phyloP scores from a whole-genome alignment of 2,329 filamentous ascomycete genomes.

The Fusarium guadeloupense region DNA sequence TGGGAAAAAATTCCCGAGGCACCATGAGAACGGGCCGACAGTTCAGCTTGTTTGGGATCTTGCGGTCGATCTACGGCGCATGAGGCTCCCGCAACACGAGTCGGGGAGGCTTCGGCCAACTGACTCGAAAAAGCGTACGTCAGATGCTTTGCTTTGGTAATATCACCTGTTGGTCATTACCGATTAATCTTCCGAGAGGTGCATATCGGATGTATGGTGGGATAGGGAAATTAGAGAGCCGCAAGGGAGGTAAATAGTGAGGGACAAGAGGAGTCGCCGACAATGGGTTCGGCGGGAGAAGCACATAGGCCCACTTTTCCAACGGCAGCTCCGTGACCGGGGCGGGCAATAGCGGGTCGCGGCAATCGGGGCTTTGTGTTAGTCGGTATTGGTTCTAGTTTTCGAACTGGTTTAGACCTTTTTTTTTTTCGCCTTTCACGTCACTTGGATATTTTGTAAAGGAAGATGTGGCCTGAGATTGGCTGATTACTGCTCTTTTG shows the following conservation, averaged over 20 bases:
- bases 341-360: constrained; percentile 32
- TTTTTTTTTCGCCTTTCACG: neutral
- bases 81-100: too few species aligned
- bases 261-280: constrained; percentile 14
- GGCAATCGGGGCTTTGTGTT: constrained; percentile 8
- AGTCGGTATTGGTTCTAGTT: neutral
- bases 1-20: constrained; percentile 13
- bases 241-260: constrained; percentile 1
- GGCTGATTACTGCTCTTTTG: neutral
- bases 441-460: neutral
- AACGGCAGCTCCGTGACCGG: constrained; percentile 33
- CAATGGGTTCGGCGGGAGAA: constrained; percentile 20
- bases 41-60: constrained; percentile 29
- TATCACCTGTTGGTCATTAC: constrained; percentile 2
- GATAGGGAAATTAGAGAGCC: constrained; percentile 20
- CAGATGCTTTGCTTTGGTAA: neutral
- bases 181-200: neutral
- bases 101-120: constrained; percentile 4
- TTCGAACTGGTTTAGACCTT: neutral
- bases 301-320: constrained; percentile 25
- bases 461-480: neutral
- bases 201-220: constrained; percentile 12
- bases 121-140: constrained; percentile 17
- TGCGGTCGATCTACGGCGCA: constrained; percentile 24
- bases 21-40: constrained; percentile 27